phyloP scores from a whole-genome alignment of 208 protist genomes.

The Plasmodiophora brassicae region DNA sequence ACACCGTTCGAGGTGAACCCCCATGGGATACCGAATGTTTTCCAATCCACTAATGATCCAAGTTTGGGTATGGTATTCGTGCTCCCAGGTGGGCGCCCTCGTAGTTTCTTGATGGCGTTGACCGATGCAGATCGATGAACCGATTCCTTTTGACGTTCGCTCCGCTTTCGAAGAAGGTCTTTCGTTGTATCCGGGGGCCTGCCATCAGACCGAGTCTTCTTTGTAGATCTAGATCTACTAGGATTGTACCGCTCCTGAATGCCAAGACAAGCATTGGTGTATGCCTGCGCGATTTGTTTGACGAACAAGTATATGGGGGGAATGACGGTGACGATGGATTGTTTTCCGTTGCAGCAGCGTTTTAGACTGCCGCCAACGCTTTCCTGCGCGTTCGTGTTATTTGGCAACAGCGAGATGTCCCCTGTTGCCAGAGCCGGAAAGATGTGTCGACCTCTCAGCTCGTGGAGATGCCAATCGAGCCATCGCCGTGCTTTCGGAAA shows the following conservation, averaged over 20 bases:
- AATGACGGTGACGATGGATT: background rate
- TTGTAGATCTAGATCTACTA: background rate
- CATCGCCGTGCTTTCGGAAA: background rate
- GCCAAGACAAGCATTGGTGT: too few species aligned
- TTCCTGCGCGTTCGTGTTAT: background rate
- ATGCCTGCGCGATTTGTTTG: background rate
- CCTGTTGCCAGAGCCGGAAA: background rate
- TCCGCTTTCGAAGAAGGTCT: background rate
- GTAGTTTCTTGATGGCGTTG: too few species aligned
- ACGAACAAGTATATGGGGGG: background rate
- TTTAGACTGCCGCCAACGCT: background rate
- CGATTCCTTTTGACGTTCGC: too few species aligned
- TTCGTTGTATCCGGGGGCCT: background rate
- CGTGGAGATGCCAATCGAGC: background rate
- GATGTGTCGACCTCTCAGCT: background rate
- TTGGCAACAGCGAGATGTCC: background rate
- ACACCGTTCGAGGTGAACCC: background rate
- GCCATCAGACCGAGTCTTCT: background rate
- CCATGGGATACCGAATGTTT: background rate
- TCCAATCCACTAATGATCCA: background rate
- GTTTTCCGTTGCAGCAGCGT: background rate
- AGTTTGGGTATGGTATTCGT: background rate
- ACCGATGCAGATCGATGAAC: too few species aligned
- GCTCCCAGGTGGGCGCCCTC: background rate
- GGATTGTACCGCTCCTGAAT: background rate